Percentiles rank a stretch among this genome's conserved stretches.
Conservation (phyloP, 1,139 yeast species). For the Eremothecium cymbalariae region DNA sequence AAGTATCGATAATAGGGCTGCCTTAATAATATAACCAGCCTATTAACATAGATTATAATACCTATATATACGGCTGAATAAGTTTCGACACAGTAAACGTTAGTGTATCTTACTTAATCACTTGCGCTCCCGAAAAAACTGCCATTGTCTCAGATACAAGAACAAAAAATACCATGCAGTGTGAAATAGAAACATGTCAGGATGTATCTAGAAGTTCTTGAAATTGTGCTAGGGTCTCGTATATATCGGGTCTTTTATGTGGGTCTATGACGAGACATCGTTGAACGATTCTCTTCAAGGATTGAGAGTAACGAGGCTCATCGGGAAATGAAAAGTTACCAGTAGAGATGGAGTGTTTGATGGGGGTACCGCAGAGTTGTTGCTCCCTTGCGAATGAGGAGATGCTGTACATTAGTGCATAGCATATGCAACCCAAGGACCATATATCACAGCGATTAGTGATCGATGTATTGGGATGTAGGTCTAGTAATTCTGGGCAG, state of each 20-base stretch:
- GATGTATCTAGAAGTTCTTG: neutral
- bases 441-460: conserved; percentile 79
- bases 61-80: too few relatives aligned
- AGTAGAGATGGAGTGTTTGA: conserved; percentile 65
- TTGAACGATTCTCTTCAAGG: conserved; percentile 46
- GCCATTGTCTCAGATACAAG: too few relatives aligned
- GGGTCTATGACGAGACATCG: conserved; percentile 58
- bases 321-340: conserved; percentile 63
- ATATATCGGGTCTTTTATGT: conserved; percentile 42
- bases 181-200: too few relatives aligned
- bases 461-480: conserved; percentile 52
- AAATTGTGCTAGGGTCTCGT: neutral
- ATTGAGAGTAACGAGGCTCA: conserved; percentile 45
- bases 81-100: too few relatives aligned
- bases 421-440: conserved; percentile 82
- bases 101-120: too few relatives aligned
- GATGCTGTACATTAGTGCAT: conserved; percentile 64
- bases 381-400: conserved; percentile 88
- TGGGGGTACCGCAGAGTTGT: conserved; percentile 71
- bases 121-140: too few relatives aligned
- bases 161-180: too few relatives aligned
- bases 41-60: too few relatives aligned
- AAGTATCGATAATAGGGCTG: too few relatives aligned
- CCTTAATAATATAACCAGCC: too few relatives aligned
- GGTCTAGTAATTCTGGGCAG: conserved; percentile 84